Evolutionary conservation across 164 flowering plant species (phyloP), one percentile per base, ranked within the genome.

Genomic region (Malania oleifera): DNA sequence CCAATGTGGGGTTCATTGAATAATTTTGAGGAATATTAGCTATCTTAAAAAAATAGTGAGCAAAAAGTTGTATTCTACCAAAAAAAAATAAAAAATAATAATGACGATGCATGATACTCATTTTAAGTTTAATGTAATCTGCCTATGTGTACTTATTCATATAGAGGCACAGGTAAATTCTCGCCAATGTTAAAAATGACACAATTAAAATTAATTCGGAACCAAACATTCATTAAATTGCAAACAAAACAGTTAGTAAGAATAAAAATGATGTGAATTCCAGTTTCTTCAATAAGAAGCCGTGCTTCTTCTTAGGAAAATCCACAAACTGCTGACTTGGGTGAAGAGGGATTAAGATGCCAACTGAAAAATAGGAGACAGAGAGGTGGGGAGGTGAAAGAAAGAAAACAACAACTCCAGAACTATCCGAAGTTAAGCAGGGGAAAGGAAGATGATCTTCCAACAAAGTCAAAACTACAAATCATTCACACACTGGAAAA

Each of bases 311-410:
- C 93, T 56, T 85, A 74, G 40, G 99, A 97, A 71, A 73, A 84
- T 61, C 99, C 96, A 73, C 97, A 90, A 48, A 93, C 97, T 39
- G 97, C 99, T 61, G 99, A 73, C 70, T 90, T 58, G 99, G 99
- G 72, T 93, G 99, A 60, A 93, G 89, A 31, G 84, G 81, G 52
- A 89, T 76, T 70, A 93, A 73, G 60, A 93, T 69, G 34, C 80
- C 80, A 83, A 93, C 99, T 90, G 85, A n/a, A n/a, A 61, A 57
- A n/a, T n/a, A n/a, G n/a, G n/a, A n/a, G n/a, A n/a, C n/a, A n/a
- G n/a, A n/a, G n/a, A n/a, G n/a, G n/a, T n/a, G n/a, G n/a, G n/a
- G n/a, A n/a, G n/a, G n/a, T n/a, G 35, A 54, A 60, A 48, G 56
- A 57, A 29, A 56, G 57, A n/a, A 59, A 39, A 27, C 2, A 38